These are phyloP conservation scores for Cyclotella baltica DNA, from an alignment of 108 stramenopile species.

Conservation along the genomic window DNA sequence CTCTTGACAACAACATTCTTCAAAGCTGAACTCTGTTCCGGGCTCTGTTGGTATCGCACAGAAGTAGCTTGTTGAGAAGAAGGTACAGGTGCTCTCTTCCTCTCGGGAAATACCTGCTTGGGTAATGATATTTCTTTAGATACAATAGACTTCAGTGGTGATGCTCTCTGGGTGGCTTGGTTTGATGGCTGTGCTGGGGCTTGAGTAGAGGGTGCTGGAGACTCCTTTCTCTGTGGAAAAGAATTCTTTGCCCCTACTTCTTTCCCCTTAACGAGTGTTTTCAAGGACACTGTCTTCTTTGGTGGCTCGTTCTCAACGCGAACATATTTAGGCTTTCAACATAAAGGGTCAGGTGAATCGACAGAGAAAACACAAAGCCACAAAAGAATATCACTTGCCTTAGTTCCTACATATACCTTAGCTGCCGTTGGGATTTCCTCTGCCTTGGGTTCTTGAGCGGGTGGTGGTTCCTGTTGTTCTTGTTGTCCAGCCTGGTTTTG, in stretches of 20 bases:
- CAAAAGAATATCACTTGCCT: background rate
- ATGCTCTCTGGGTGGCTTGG: constrained; percentile 2
- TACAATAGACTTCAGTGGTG: constrained; percentile 3
- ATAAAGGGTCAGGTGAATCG: background rate
- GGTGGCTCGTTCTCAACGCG: constrained; percentile 2
- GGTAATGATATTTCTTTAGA: background rate
- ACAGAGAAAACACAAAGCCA: background rate
- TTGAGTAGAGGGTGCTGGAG: constrained; percentile 15
- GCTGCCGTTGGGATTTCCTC: background rate
- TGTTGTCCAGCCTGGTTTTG: constrained; percentile 6
- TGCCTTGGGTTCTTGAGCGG: background rate
- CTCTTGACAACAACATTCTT: background rate
- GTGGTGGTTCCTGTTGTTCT: background rate
- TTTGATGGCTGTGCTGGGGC: constrained; percentile 9
- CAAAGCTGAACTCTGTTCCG: background rate
- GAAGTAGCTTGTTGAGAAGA: constrained; percentile 8
- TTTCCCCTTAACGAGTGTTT: constrained; percentile 6
- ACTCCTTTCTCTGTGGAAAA: constrained; percentile 14
- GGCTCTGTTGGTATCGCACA: background rate
- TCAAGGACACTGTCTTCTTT: constrained; percentile 4
- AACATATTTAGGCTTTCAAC: constrained; percentile 10
- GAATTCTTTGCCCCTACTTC: background rate
- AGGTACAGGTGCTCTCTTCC: background rate
- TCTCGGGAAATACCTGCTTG: constrained; percentile 4
- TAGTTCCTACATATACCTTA: constrained; percentile 17